Percentiles rank a stretch among this genome's conserved stretches.
These are phyloP conservation scores for Colletotrichum agaves DNA, from an alignment of 2,329 filamentous ascomycete genomes.

Conservation along the genomic window DNA sequence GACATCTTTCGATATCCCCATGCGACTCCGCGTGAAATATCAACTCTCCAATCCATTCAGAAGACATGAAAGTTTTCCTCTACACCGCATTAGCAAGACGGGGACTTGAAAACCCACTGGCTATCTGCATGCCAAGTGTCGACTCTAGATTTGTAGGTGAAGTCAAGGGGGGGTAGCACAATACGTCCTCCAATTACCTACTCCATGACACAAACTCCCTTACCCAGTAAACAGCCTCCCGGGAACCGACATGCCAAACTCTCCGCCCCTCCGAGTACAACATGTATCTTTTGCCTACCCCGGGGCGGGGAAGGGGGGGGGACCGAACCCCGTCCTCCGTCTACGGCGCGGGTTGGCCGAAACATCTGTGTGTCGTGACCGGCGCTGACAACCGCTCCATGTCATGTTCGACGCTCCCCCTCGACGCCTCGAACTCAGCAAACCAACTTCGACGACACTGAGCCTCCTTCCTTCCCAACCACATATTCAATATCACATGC, in stretches of 20 bases:
- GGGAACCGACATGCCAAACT: background rate
- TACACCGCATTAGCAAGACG: too few relatives aligned
- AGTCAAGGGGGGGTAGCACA: background rate
- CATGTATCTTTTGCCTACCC: background rate
- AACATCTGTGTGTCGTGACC: background rate
- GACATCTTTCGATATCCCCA: background rate
- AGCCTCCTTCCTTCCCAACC: background rate
- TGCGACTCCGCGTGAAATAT: background rate
- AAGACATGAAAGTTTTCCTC: too few relatives aligned
- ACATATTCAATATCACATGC: constrained; percentile 3
- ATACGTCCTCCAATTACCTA: background rate
- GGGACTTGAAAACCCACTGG: too few relatives aligned
- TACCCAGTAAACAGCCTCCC: background rate
- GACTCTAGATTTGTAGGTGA: background rate
- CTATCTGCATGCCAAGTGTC: background rate
- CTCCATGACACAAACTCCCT: background rate
- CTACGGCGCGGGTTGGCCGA: background rate
- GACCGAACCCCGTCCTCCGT: background rate
- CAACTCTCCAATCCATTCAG: too few relatives aligned
- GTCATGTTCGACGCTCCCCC: too few relatives aligned
- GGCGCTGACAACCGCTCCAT: background rate
- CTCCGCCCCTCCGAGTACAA: constrained; percentile 5
- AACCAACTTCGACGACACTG: background rate
- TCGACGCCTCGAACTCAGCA: background rate
- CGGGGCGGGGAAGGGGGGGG: background rate